These are phyloP conservation scores for Ophiostoma populinum DNA, from an alignment of 2,329 filamentous ascomycete species.

Conservation along the genomic window DNA sequence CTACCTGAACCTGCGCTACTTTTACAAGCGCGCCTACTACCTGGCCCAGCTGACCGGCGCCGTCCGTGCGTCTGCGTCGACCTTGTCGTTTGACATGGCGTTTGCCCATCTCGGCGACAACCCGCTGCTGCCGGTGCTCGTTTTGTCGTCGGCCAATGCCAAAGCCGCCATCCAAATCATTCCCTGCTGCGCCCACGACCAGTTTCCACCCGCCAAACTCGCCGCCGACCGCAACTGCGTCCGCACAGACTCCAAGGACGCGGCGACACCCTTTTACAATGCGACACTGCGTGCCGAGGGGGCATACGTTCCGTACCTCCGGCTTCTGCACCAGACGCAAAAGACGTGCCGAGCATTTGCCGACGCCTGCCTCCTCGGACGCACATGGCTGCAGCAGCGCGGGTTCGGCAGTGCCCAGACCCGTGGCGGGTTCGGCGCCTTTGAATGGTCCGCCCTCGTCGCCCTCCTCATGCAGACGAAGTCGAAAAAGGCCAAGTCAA, in stretches of 20 bases:
- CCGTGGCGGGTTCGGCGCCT: conserved; percentile 75
- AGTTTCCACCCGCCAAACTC: conserved; percentile 59
- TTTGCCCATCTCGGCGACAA: conserved; percentile 60
- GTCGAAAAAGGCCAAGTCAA: conserved; percentile 3
- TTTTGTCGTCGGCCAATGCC: conserved; percentile 14
- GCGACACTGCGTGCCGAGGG: conserved; percentile 65
- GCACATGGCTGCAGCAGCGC: conserved; percentile 77
- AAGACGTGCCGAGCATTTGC: conserved; percentile 56
- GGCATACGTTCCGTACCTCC: conserved; percentile 56
- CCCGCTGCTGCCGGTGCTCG: conserved; percentile 53
- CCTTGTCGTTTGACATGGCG: too few species aligned
- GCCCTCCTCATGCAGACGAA: too few species aligned
- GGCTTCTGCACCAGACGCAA: conserved; percentile 51
- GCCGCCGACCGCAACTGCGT: conserved; percentile 52
- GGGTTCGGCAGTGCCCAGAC: conserved; percentile 56
- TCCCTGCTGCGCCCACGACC: conserved; percentile 48
- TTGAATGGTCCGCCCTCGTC: conserved; percentile 74
- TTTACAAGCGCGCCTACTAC: conserved; percentile 88
- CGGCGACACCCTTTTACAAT: conserved; percentile 77
- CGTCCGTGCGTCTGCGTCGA: too few species aligned
- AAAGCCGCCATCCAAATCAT: conserved; percentile 34
- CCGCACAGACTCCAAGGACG: conserved; percentile 28
- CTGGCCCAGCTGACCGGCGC: conserved; percentile 48
- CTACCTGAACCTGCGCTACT: conserved; percentile 81
- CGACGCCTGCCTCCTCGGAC: conserved; percentile 73